phyloP scores from a whole-genome alignment of 306 rosid species.

The Senna siamea region DNA sequence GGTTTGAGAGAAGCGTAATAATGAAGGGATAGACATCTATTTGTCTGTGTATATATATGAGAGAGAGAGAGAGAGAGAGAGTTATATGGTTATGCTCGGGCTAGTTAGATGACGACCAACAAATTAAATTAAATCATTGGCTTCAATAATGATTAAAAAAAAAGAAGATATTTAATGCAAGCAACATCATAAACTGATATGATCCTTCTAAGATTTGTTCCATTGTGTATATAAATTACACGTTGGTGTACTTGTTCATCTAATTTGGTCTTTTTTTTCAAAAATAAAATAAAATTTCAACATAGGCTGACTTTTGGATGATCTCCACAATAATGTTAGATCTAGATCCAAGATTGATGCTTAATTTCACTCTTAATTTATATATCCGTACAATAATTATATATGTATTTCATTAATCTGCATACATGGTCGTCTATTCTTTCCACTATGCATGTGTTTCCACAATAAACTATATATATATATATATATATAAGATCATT shows the following conservation, averaged over 20 bases:
- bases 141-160: too few relatives aligned
- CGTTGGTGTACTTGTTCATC: not conserved
- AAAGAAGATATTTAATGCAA: not conserved
- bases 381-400: too few relatives aligned
- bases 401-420: too few relatives aligned
- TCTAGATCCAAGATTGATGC: not conserved
- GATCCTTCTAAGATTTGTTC: not conserved
- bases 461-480: not conserved
- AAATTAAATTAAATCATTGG: not conserved
- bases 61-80: too few relatives aligned
- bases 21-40: not conserved
- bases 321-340: not conserved
- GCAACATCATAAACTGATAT: not conserved
- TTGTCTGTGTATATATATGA: not conserved
- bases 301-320: not conserved
- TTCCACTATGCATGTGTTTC: not conserved
- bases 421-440: too few relatives aligned
- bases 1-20: not conserved
- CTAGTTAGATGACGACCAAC: not conserved
- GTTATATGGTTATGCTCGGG: not conserved
- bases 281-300: not conserved
- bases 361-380: too few relatives aligned
- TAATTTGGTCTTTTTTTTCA: not conserved
- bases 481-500: not conserved
- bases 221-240: too few relatives aligned